Evolutionary conservation across 2,329 filamentous ascomycete species (phyloP), one percentile per base, ranked within the genome.

Genomic region (Diaporthe nobilis): DNA sequence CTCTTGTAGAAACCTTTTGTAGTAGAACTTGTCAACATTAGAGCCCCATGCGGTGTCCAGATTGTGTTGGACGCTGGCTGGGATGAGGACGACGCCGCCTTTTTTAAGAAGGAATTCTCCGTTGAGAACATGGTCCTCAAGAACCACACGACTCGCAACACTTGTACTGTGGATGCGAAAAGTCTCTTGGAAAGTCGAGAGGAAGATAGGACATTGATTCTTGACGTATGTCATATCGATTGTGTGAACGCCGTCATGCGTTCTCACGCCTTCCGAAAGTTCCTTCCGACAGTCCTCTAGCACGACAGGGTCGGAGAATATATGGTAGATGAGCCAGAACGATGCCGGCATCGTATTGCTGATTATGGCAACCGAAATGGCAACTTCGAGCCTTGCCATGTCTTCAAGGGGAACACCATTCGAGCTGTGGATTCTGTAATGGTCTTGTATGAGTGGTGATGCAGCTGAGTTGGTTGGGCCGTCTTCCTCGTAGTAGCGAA

Each of bases 271-370:
- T 22, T 17, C n/a, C 22, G 6, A 9, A 22, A 78, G 17, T 37
- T 78, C 76, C 8, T 20, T 7, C 3, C 85, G 82, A 51, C 82
- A 80, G 1, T 80, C 80, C 2, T 63, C 49, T 1, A 86, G 77
- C 0, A 84, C 76, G 0, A 55, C 51, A 0, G 82, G 80, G 42
- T 84, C 74, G 0, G 85, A 84, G 53, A 82, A 81, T 22, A 86
- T 78, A 67, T 83, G 81, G 39, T 81, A 83, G 2, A 85, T 44
- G 6, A 83, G 78, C 86, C 85, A 87, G 77, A 86, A 86, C 0
- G 81, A 53, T 0, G 85, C 79, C 2, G 84, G 82, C 0, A 80
- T 77, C 0, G 83, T 85, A 73, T 85, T 87, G 57, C 80, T 81
- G 4, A 87, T 78, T 67, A 85, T 79, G 0, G 82, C 85, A 71